These are phyloP conservation scores for Bacterosira constricta DNA, from an alignment of 108 stramenopile genomes.

Conservation along the genomic window DNA sequence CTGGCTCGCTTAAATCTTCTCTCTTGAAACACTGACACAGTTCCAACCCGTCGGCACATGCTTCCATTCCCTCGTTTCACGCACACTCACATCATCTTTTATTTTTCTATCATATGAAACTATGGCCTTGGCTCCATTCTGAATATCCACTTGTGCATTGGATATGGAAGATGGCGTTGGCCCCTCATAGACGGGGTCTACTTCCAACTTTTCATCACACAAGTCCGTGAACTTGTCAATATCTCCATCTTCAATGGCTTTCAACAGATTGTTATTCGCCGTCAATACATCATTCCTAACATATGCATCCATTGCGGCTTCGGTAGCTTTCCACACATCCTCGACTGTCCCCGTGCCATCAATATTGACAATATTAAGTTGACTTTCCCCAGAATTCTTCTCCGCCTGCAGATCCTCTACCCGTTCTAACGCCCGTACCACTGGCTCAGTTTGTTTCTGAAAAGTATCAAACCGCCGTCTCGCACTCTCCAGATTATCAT, in stretches of 20 bases:
- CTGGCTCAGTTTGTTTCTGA: conserved; percentile 78
- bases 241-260: conserved; percentile 53
- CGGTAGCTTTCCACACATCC: conserved; percentile 76
- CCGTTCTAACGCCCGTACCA: conserved; percentile 63
- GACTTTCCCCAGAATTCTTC: conserved; percentile 22
- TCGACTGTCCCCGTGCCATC: conserved; percentile 66
- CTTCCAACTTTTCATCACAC: conserved; percentile 49
- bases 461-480: conserved; percentile 90
- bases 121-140: conserved; percentile 66
- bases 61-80: conserved; percentile 33
- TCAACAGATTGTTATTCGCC: conserved; percentile 55
- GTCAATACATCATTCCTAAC: conserved; percentile 75
- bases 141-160: conserved; percentile 60
- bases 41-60: conserved; percentile 40
- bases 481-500: conserved; percentile 91
- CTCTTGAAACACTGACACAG: conserved; percentile 20
- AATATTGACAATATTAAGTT: conserved; percentile 63
- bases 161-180: conserved; percentile 28
- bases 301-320: conserved; percentile 65
- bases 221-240: conserved; percentile 35
- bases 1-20: not conserved
- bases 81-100: conserved; percentile 5
- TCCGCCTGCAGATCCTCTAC: conserved; percentile 38
- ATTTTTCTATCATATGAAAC: conserved; percentile 61
- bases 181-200: conserved; percentile 19